phyloP scores from a whole-genome alignment of 2,329 filamentous ascomycete species.

The Fusarium verticillioides region DNA sequence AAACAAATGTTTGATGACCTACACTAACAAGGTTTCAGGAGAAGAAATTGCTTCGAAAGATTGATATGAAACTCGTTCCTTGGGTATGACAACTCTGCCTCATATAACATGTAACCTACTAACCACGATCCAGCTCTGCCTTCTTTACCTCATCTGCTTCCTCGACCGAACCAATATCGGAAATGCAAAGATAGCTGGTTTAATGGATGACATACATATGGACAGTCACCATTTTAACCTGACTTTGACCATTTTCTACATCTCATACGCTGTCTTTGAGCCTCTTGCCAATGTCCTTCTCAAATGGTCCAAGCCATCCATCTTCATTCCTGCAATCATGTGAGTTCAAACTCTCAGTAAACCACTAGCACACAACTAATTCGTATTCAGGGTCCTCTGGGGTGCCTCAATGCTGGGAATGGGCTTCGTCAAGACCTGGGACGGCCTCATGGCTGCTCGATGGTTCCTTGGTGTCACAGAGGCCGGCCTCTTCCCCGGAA shows the following conservation, averaged over 20 bases:
- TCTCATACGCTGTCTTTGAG: constrained; percentile 85
- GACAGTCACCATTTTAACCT: constrained; percentile 75
- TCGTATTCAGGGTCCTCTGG: constrained; percentile 65
- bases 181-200: constrained; percentile 69
- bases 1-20: neutral
- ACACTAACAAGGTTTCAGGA: constrained; percentile 58
- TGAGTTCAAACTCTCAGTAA: constrained; percentile 51
- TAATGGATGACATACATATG: constrained; percentile 69
- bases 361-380: constrained; percentile 30
- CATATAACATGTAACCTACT: neutral
- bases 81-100: constrained; percentile 54
- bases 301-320: constrained; percentile 77
- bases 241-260: constrained; percentile 84
- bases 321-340: constrained; percentile 89
- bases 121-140: constrained; percentile 61
- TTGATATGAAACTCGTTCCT: constrained; percentile 70
- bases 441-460: constrained; percentile 72
- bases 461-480: constrained; percentile 81
- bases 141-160: constrained; percentile 80
- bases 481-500: constrained; percentile 79
- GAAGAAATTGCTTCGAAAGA: constrained; percentile 68
- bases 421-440: constrained; percentile 72
- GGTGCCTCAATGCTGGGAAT: constrained; percentile 76
- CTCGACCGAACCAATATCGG: constrained; percentile 83
- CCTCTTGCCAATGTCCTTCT: constrained; percentile 82